These are phyloP conservation scores for Paraconiothyrium brasiliense DNA, from an alignment of 2,329 filamentous ascomycete species.

Conservation along the genomic window DNA sequence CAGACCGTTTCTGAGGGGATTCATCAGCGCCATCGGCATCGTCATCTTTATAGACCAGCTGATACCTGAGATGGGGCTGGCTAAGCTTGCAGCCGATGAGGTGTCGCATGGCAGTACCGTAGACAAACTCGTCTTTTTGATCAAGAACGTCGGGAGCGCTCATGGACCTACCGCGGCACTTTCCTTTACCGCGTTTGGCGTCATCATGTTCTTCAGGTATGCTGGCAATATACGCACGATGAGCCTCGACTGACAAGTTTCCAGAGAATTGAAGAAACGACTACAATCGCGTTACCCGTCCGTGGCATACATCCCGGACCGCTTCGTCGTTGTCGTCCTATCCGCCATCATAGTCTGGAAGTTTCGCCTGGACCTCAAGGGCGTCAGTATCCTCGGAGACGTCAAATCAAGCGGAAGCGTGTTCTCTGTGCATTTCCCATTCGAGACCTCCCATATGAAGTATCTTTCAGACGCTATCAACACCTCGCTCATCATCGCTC, in stretches of 20 bases:
- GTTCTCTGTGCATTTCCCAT: slow-evolving; percentile 88
- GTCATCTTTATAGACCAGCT: slow-evolving; percentile 96
- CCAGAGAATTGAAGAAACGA: slow-evolving; percentile 79
- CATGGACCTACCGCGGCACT: slow-evolving; percentile 81
- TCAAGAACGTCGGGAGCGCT: slow-evolving; percentile 70
- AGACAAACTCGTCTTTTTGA: slow-evolving; percentile 84
- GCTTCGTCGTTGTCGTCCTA: slow-evolving; percentile 86
- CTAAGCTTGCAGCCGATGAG: slow-evolving; percentile 70
- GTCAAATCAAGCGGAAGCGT: slow-evolving; percentile 76
- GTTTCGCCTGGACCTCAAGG: slow-evolving; percentile 79
- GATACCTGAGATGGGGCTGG: slow-evolving; percentile 87
- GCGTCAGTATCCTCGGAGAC: slow-evolving; percentile 83
- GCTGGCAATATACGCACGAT: slow-evolving; percentile 31
- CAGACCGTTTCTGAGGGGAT: slow-evolving; percentile 89
- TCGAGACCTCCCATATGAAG: slow-evolving; percentile 76
- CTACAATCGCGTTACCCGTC: slow-evolving; percentile 80
- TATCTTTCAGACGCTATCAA: slow-evolving; percentile 88
- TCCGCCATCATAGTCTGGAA: slow-evolving; percentile 82
- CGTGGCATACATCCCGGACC: slow-evolving; percentile 90
- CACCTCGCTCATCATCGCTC: slow-evolving; percentile 90
- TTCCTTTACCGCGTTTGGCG: slow-evolving; percentile 78
- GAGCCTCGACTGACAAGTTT: slow-evolving; percentile 19
- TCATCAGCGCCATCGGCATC: slow-evolving; percentile 96
- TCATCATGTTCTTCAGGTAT: slow-evolving; percentile 91
- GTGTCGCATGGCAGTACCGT: slow-evolving; percentile 85